Percentiles rank a stretch among this genome's conserved stretches.
phyloP scores from a whole-genome alignment of 129 eudicot genomes.

The Cynara cardunculus region DNA sequence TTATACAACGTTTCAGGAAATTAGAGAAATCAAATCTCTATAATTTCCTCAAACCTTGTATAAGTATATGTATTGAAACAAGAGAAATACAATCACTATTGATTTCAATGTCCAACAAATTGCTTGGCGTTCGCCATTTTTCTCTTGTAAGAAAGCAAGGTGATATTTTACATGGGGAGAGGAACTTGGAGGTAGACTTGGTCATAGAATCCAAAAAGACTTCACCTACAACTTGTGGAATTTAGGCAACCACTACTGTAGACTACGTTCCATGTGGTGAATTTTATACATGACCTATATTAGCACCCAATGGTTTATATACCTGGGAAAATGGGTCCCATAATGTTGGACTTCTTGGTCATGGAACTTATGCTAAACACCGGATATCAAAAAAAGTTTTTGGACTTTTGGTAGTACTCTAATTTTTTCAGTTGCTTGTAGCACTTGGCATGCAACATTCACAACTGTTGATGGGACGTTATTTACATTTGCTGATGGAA shows the following conservation, averaged over 20 bases:
- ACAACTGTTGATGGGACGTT: conserved; percentile 56
- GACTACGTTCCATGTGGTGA: conserved; percentile 79
- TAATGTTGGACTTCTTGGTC: conserved; percentile 81
- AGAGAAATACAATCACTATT: too few species aligned
- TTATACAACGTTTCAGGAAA: too few species aligned
- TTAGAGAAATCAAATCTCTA: too few species aligned
- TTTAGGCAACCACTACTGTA: conserved; percentile 49
- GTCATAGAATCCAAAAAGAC: conserved; percentile 73
- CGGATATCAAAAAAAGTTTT: conserved; percentile 81
- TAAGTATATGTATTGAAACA: too few species aligned
- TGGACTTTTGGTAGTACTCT: conserved; percentile 63
- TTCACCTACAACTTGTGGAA: conserved; percentile 74
- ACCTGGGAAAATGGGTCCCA: conserved; percentile 84
- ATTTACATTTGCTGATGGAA: conserved; percentile 82
- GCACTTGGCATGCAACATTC: conserved; percentile 77
- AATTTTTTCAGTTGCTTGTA: conserved; percentile 63
- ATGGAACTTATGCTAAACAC: conserved; percentile 79
- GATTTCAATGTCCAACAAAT: conserved; percentile 88
- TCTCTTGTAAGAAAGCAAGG: conserved; percentile 93
- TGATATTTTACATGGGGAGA: conserved; percentile 97
- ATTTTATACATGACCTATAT: conserved; percentile 68
- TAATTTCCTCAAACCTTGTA: too few species aligned
- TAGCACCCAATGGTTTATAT: conserved; percentile 61
- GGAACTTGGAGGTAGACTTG: conserved; percentile 85
- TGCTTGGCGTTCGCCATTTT: conserved; percentile 69